Evolutionary conservation across 1,139 yeast species (phyloP), one percentile per base, ranked within the genome.

Genomic region (Suhomyces ambrosiae): DNA sequence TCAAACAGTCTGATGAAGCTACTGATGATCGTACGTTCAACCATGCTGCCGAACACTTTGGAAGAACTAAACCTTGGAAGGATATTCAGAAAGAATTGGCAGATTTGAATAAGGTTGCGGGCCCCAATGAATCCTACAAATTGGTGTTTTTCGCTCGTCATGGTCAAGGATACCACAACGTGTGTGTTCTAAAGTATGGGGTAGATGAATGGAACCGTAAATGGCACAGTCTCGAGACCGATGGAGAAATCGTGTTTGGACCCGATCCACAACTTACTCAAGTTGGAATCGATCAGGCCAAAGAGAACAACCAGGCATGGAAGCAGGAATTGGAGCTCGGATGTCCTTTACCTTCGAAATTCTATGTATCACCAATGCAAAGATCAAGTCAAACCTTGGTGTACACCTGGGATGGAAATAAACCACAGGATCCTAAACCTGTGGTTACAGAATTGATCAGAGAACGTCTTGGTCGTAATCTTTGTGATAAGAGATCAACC

Each of bases 231-330:
- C 39, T 65, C 32, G 60, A 58, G 33, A 72, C 73, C 2, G 75
- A 71, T 44, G 76, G 72, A 9, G 62, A 67, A 26, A 56, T 65
- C n/a, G 64, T 60, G 2, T 69, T 73, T 69, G 78, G 68, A 2
- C 77, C 77, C 0, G 77, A 71, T 47, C 71, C 77, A 6, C 63
- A 61, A 29, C 64, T 71, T 46, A 70, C 75, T 11, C 61, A 54
- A 2, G 54, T 63, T 38, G 76, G 76, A 1, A 40, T 54, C 16
- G 46, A 46, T 11, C 75, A 70, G 46, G 76, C 76, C 12, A 52
- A 52, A 33, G 55, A 51, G 26, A 56, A 56, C 38, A 40, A 49
- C 37, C 39, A 28, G n/a, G 51, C 49, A 11, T 56, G 60, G 61
- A 38, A 42, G 27, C 33, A 38, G 14, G 55, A 53, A 30, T 35